Conservation (phyloP, 495 filamentous ascomycete genomes). For the Hypomontagnella submonticulosa region DNA sequence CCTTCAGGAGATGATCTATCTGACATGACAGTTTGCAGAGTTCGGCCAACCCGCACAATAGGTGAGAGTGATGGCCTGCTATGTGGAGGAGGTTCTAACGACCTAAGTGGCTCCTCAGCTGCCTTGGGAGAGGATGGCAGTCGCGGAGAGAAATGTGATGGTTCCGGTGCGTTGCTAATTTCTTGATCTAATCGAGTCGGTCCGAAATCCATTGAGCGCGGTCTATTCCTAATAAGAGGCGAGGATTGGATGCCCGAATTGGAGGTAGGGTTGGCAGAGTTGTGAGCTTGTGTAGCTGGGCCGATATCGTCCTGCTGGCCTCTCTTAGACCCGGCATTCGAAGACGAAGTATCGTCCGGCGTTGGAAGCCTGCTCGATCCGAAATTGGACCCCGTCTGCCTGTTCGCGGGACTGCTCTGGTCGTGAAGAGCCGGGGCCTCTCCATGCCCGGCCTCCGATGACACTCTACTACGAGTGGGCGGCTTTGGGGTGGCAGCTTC, state of each 20-base stretch:
- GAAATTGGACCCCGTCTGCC: slow-evolving; percentile 48
- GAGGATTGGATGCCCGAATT: slow-evolving; percentile 42
- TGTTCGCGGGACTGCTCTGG: slow-evolving; percentile 21
- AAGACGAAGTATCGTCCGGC: slow-evolving; percentile 66
- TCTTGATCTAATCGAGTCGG: slow-evolving; percentile 42
- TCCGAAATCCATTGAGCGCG: slow-evolving; percentile 44
- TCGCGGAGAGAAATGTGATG: slow-evolving; percentile 47
- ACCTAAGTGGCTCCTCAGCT: slow-evolving; percentile 25
- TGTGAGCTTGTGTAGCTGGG: slow-evolving; percentile 18
- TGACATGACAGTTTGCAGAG: slow-evolving; percentile 62
- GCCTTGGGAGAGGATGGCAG: slow-evolving; percentile 47
- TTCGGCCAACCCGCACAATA: slow-evolving; percentile 62
- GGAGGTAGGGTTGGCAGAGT: slow-evolving; percentile 11
- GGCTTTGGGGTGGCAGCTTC: slow-evolving; percentile 60
- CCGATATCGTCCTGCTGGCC: slow-evolving; percentile 34
- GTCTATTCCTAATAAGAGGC: slow-evolving; percentile 42
- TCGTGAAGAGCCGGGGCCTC: slow-evolving; percentile 12
- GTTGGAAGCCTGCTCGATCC: slow-evolving; percentile 61
- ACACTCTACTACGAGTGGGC: slow-evolving; percentile 13
- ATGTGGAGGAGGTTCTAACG: slow-evolving; percentile 38
- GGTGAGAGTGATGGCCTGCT: slow-evolving; percentile 61
- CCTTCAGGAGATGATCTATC: slow-evolving; percentile 61
- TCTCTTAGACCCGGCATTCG: slow-evolving; percentile 48
- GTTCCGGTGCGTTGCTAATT: slow-evolving; percentile 44
- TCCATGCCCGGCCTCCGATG: slow-evolving; percentile 6